A percentile compares a stretch with the other conserved stretches of the same genome.
These are phyloP conservation scores for Mucor piriformis DNA, from an alignment of 371 early-diverging fungal genomes.

Conservation along the genomic window DNA sequence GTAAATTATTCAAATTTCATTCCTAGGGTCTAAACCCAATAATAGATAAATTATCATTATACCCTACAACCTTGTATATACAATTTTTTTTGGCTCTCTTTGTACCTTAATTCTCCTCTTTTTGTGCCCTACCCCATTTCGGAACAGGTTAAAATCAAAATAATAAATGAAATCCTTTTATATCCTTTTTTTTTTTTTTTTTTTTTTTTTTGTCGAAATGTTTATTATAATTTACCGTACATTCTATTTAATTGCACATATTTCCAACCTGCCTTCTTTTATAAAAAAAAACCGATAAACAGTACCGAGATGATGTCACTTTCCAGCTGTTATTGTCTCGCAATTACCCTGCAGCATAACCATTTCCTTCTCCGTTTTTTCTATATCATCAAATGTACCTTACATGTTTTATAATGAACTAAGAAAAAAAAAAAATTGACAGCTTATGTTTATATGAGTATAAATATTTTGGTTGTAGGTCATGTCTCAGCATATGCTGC, in stretches of 20 bases:
- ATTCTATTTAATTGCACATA: not conserved
- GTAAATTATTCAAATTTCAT: conserved; percentile 29
- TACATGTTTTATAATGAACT: too few relatives aligned
- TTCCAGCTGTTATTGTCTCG: too few relatives aligned
- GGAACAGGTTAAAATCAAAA: conserved; percentile 13
- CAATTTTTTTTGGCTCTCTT: not conserved
- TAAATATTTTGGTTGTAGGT: too few relatives aligned
- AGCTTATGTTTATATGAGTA: too few relatives aligned
- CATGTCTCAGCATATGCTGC: too few relatives aligned
- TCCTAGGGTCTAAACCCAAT: conserved; percentile 17
- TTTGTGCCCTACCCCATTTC: not conserved
- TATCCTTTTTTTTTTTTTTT: not conserved
- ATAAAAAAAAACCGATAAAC: too few relatives aligned
- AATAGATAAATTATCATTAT: not conserved
- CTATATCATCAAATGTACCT: too few relatives aligned
- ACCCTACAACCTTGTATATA: not conserved
- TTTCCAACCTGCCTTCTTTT: too few relatives aligned
- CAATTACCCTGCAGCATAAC: too few relatives aligned
- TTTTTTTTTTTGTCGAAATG: not conserved
- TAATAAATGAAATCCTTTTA: conserved; percentile 8
- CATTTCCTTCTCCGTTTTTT: too few relatives aligned
- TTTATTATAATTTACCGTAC: not conserved
- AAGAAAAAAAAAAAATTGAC: too few relatives aligned
- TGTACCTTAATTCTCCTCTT: not conserved
- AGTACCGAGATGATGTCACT: too few relatives aligned